These are phyloP conservation scores for Paracoccidioides brasiliensis DNA, from an alignment of 2,329 filamentous ascomycete genomes.

Conservation along the genomic window DNA sequence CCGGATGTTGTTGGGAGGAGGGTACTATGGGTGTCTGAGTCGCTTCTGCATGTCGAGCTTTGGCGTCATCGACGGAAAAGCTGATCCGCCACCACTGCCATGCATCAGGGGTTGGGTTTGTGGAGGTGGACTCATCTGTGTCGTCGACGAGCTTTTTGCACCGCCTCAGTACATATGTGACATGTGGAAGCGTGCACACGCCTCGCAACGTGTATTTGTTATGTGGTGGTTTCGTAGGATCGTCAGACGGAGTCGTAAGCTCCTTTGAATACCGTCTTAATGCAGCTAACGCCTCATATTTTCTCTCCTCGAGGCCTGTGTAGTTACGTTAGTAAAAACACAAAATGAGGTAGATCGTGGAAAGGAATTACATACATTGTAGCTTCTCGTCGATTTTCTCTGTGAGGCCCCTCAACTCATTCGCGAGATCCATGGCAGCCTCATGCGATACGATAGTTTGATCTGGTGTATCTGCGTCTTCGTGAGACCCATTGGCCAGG, in stretches of 20 bases:
- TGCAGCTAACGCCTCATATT: slow-evolving; percentile 27
- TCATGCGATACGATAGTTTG: slow-evolving; percentile 7
- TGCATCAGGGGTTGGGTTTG: slow-evolving; percentile 12
- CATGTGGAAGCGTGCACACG: slow-evolving; percentile 44
- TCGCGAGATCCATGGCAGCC: slow-evolving; percentile 16
- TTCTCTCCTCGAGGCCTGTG: slow-evolving; percentile 30
- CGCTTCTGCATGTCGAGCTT: slow-evolving; percentile 21
- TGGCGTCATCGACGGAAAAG: slow-evolving; percentile 34
- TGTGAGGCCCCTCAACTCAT: slow-evolving; percentile 25
- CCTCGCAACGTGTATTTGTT: slow-evolving; percentile 45
- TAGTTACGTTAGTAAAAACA: background rate
- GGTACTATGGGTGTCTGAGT: slow-evolving; percentile 7
- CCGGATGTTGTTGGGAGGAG: slow-evolving; percentile 1
- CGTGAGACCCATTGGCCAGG: slow-evolving; percentile 7
- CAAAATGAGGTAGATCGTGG: background rate
- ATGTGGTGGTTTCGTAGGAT: slow-evolving; percentile 27
- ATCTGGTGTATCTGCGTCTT: slow-evolving; percentile 14
- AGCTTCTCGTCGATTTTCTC: slow-evolving; percentile 30
- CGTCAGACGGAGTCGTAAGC: slow-evolving; percentile 34
- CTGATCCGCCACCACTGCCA: slow-evolving; percentile 46
- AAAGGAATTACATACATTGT: slow-evolving; percentile 18
- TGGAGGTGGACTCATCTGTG: slow-evolving; percentile 18
- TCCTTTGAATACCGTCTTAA: slow-evolving; percentile 33
- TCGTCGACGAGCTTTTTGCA: slow-evolving; percentile 13
- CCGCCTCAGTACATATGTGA: slow-evolving; percentile 43